These are phyloP conservation scores for Candida neerlandica DNA, from an alignment of 1,139 yeast genomes.

Conservation along the genomic window DNA sequence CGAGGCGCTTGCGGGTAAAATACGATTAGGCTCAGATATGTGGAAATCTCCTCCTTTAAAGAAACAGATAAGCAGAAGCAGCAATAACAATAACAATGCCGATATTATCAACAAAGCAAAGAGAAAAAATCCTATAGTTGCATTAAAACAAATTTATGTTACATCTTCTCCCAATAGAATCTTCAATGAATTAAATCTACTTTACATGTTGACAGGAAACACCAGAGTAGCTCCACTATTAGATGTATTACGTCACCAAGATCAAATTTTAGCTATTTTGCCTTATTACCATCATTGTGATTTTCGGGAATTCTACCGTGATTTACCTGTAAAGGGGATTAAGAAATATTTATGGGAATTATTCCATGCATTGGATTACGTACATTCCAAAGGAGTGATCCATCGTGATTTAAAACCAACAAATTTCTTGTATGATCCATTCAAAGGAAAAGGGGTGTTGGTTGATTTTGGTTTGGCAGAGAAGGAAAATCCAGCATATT, in stretches of 20 bases:
- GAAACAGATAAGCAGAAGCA: conserved; percentile 16
- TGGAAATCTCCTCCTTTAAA: conserved; percentile 53
- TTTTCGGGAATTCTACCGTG: conserved; percentile 83
- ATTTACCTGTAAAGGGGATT: conserved; percentile 76
- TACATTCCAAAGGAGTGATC: conserved; percentile 74
- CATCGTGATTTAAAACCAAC: conserved; percentile 93
- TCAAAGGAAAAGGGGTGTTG: conserved; percentile 74
- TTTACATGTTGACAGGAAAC: conserved; percentile 69
- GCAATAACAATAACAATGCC: conserved; percentile 8
- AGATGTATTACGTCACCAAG: conserved; percentile 84
- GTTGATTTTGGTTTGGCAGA: conserved; percentile 96
- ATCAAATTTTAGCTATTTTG: conserved; percentile 88
- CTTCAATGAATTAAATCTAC: conserved; percentile 77
- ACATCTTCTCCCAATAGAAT: conserved; percentile 94
- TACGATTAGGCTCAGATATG: conserved; percentile 39
- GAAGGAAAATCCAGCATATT: conserved; percentile 16
- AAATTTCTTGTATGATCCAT: conserved; percentile 79
- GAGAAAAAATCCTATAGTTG: conserved; percentile 65
- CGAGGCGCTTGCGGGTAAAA: conserved; percentile 58
- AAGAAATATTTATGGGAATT: conserved; percentile 80
- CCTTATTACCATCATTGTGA: conserved; percentile 93
- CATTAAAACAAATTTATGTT: conserved; percentile 89
- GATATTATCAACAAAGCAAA: conserved; percentile 13
- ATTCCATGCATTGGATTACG: conserved; percentile 71
- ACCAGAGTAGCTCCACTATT: conserved; percentile 83